phyloP scores from a whole-genome alignment of 2,329 filamentous ascomycete genomes.

The Aspergillus fructus region DNA sequence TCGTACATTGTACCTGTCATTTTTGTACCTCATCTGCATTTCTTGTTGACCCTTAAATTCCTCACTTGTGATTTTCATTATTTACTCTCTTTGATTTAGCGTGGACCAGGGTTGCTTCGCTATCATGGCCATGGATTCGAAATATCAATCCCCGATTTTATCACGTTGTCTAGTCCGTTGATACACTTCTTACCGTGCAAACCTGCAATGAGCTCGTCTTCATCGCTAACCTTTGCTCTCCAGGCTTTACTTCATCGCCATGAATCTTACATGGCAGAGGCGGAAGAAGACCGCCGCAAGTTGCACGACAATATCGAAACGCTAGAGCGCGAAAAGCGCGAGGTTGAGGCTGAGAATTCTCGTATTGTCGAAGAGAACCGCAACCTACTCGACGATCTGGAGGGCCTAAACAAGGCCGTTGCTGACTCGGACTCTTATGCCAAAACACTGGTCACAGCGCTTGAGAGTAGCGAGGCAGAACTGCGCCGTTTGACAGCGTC shows the following conservation, averaged over 20 bases:
- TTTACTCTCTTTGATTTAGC: not conserved
- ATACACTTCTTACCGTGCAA: slow-evolving; percentile 22
- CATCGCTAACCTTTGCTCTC: slow-evolving; percentile 69
- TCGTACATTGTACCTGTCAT: slow-evolving; percentile 3
- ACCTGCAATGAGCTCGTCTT: slow-evolving; percentile 22
- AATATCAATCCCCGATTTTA: slow-evolving; percentile 26
- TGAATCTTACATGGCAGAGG: slow-evolving; percentile 91
- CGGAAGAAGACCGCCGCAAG: slow-evolving; percentile 76
- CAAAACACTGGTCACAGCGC: slow-evolving; percentile 70
- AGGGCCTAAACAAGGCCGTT: slow-evolving; percentile 76
- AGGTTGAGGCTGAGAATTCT: slow-evolving; percentile 74
- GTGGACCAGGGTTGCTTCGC: slow-evolving; percentile 1
- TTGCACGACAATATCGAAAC: slow-evolving; percentile 71
- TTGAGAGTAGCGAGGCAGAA: slow-evolving; percentile 75
- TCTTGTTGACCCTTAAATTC: slow-evolving; percentile 15
- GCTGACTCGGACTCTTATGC: slow-evolving; percentile 78
- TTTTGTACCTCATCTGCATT: slow-evolving; percentile 12
- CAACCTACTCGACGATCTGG: slow-evolving; percentile 76
- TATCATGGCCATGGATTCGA: slow-evolving; percentile 22
- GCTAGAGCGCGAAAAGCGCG: slow-evolving; percentile 71
- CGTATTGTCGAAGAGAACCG: slow-evolving; percentile 80
- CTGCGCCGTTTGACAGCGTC: slow-evolving; percentile 72
- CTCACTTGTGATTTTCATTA: not conserved
- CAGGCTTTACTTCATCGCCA: slow-evolving; percentile 90
- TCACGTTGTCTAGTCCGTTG: slow-evolving; percentile 31